Conservation (phyloP, 2,329 filamentous ascomycete genomes). For the Scedosporium apiospermum region DNA sequence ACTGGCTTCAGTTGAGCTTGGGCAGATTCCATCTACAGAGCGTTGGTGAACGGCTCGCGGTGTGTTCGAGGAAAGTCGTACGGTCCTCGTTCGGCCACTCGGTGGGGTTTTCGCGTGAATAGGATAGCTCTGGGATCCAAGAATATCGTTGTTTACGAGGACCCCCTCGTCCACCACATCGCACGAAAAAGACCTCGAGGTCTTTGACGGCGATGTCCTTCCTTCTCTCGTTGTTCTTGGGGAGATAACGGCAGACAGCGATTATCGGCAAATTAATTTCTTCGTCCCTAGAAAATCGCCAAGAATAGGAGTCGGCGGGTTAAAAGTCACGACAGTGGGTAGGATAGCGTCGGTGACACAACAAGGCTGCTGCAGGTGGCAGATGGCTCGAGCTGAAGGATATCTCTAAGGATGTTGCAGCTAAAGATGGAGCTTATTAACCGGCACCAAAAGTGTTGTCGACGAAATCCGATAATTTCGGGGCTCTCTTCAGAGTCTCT, state of each 20-base stretch:
- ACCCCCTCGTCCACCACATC: conserved; percentile 35
- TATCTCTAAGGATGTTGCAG: not conserved
- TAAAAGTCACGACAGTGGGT: not conserved
- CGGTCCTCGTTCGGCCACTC: not conserved
- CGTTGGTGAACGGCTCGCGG: not conserved
- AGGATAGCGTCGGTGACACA: not conserved
- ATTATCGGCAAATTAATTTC: not conserved
- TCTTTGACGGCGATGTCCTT: conserved; percentile 7
- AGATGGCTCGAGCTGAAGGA: not conserved
- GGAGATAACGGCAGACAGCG: not conserved
- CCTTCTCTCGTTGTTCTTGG: not conserved
- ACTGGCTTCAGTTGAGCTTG: not conserved
- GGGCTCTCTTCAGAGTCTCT: not conserved
- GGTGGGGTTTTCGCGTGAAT: not conserved
- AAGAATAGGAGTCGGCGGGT: not conserved
- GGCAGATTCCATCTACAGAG: not conserved
- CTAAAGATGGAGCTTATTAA: not conserved
- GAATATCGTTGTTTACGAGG: conserved; percentile 22
- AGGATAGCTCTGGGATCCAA: not conserved
- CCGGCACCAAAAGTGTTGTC: not conserved
- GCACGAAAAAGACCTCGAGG: conserved; percentile 23
- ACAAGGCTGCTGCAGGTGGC: not conserved
- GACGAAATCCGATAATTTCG: not conserved
- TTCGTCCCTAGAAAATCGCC: not conserved
- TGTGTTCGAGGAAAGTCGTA: not conserved